phyloP scores from a whole-genome alignment of 345 rosid genomes.

The Psidium friedrichsthalianum region DNA sequence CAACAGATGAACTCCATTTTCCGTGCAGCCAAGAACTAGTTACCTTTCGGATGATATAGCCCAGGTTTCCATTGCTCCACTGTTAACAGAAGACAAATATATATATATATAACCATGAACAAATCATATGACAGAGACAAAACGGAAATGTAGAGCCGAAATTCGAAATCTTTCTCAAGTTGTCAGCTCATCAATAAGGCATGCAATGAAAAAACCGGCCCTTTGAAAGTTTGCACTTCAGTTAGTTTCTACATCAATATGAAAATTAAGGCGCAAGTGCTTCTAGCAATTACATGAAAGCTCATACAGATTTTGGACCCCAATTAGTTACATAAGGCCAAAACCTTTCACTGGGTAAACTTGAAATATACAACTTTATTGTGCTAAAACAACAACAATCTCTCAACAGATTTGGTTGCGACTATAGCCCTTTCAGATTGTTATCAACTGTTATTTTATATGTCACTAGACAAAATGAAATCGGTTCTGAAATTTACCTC shows the following conservation, averaged over 20 bases:
- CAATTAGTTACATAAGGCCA: background rate
- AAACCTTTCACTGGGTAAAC: background rate
- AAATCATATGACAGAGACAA: background rate
- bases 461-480: background rate
- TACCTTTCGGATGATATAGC: conserved; percentile 30
- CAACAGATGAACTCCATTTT: conserved; percentile 42
- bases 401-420: background rate
- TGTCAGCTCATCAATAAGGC: background rate
- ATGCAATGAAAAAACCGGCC: background rate
- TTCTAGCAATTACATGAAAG: background rate
- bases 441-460: background rate
- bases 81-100: conserved; percentile 1
- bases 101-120: background rate
- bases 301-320: background rate
- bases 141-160: background rate
- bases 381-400: background rate
- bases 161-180: background rate
- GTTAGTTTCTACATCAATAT: background rate
- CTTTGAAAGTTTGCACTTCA: background rate
- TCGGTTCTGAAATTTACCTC: conserved; percentile 32
- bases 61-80: conserved; percentile 62
- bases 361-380: background rate
- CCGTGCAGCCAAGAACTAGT: conserved; percentile 45
- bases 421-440: background rate
- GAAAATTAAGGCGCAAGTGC: background rate